Evolutionary conservation across 192 early-diverging fungal species (phyloP).

Genomic region (Linnemannia zychae): DNA sequence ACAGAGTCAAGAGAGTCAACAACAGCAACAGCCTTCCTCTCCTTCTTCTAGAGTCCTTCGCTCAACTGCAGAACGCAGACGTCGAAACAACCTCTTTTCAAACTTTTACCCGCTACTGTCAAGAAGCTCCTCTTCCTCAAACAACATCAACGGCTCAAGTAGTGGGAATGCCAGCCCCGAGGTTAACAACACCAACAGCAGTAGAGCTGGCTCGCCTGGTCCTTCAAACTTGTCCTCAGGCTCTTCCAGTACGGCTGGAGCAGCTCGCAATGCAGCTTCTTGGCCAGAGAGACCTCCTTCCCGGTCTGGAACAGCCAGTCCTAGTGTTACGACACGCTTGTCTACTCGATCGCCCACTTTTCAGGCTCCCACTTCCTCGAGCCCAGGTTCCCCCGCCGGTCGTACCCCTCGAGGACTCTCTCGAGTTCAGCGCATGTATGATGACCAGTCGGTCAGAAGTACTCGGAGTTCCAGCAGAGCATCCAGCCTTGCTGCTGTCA

Average conservation of each 20-base stretch:
- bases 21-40: constrained; percentile 20
- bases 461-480: constrained; percentile 48
- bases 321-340: background rate
- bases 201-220: background rate
- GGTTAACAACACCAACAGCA: background rate
- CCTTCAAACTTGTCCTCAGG: background rate
- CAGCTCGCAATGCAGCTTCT: background rate
- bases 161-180: background rate
- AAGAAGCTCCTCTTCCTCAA: constrained; percentile 24
- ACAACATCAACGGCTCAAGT: background rate
- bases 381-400: background rate
- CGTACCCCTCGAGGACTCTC: constrained; percentile 49
- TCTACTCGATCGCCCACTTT: constrained; percentile 25
- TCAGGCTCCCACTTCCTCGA: background rate
- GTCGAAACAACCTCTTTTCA: constrained; percentile 43
- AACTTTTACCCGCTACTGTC: constrained; percentile 53
- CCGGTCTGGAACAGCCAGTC: constrained; percentile 1
- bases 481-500: constrained; percentile 29
- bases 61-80: constrained; percentile 38
- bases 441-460: constrained; percentile 48
- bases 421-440: constrained; percentile 48
- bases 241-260: background rate
- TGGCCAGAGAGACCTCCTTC: constrained; percentile 28
- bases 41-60: constrained; percentile 42
- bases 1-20: constrained; percentile 14